Evolutionary conservation across 176 grass and related monocot species (phyloP), one percentile per base, ranked within the genome.

Genomic region (Lolium perenne): DNA sequence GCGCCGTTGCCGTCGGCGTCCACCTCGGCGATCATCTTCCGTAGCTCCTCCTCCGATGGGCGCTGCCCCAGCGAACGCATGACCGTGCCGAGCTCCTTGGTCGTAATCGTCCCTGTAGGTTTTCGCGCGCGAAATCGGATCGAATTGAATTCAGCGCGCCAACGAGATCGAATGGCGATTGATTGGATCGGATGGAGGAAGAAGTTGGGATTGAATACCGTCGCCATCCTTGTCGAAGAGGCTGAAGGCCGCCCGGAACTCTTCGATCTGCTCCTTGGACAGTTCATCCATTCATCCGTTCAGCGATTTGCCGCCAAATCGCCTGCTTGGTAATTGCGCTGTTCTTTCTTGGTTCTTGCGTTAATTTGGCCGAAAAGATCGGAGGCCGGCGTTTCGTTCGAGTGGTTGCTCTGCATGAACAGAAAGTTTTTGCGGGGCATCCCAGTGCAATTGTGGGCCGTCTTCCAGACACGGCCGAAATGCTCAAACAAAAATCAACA

Each of bases 151-250:
- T 12, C 7, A 22, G 61, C 29, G n/a, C 16, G 23, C 46, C 60
- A 43, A 61, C 15, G 26, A 60, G 21, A 43, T 38, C 49, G 17
- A 26, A 46, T 45, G 48, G 7, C 25, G 12, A 49, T 49, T 11
- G 45, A 38, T 26, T 10, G 60, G 60, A 79, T 17, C 41, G 5
- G 0, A 78, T 17, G 1, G 38, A 60, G 38, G 11, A 22, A 22
- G 18, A 45, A 12, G 56, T 59, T 59, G 56, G 69, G 69, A 25
- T 14, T 26, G 62, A 4, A 17, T 38, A 89, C 90, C 87, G 65
- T 92, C 86, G 58, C 86, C 90, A 82, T 92, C 87, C 71, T 86
- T 92, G 83, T 92, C 90, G 87, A 92, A 89, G 74, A 92, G 84
- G 79, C 50, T 80, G 90, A 92, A 92, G 4, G 90, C 90, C 51